Base-by-base conservation (phyloP, 1,139 yeast genomes). In the Pichia sp. region DNA sequence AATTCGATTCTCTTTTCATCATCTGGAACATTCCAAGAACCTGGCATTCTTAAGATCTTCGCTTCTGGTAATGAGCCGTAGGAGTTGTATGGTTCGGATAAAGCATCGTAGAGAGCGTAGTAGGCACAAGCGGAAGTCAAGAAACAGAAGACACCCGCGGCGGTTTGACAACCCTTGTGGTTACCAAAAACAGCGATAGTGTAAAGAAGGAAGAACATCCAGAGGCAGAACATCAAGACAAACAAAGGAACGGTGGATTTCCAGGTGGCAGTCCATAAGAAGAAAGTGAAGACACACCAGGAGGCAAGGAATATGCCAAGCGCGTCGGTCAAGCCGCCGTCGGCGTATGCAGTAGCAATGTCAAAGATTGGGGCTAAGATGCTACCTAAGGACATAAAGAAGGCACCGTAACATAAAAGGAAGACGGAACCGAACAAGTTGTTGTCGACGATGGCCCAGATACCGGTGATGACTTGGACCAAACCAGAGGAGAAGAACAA, bases 401-500 rank as follows among this genome's bases (percentile, higher is more conserved):
- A 74, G 10, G 72, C 69, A 32, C 76, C 77, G 54, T 68, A 73
- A 57, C 71, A 66, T 16, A 69, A 63, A 49, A 74, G 65, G 32
- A 74, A 69, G 7, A 74, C 73, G 4, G 74, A 75, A 42, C 74
- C 77, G 55, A 71, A 74, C 26, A 73, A 63, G 61, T 74, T 74
- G 57, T 87, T 87, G 51, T 79, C 74, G 50, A 79, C 75, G 59
- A 84, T 72, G 62, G 87, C 87, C 81, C 86, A 79, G 49, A 82
- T 65, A 40, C 92, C 92, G 23, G 87, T 83, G 57, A 83, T 74
- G 52, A 85, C 71, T 66, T 84, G 87, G 54, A 81, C 78, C 41
- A 78, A 74, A 47, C 92, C 92, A 29, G 90, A 87, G 48, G 79
- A 75, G 67, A 82, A 81, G 67, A 80, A 75, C 45, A 80, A 76